Base-by-base conservation (phyloP, 208 protist species). In the Leishmania turanica region DNA sequence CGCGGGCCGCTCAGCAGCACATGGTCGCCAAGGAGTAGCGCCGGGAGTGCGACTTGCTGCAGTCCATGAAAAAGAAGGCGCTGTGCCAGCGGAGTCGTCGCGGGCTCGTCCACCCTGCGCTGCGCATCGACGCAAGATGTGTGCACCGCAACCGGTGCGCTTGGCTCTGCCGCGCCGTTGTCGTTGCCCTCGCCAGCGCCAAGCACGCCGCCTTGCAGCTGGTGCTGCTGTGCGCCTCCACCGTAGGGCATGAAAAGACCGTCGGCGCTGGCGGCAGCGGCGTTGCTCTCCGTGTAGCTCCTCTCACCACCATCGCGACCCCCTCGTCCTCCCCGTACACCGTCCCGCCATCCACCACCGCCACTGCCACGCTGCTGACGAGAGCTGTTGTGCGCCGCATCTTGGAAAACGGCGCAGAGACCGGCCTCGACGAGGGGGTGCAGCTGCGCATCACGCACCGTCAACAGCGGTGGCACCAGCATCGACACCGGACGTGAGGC, bases 11-110 rank as follows among this genome's bases (percentile, higher is more conserved):
- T 79, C 45, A 92, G 78, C 6, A 96, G 40, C 1, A 88, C 90
- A 86, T 97, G 94, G 64, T 94, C 84, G 4, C 94, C 94, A 0
- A 92, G 77, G 49, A 97, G 84, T 82, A 96, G 87, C 6, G 88
- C 81, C 0, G 91, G 84, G 51, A 97, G 76, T 0, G 88, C 88
- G 1, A 91, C 47, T 51, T 95, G 90, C 80, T 97, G 94, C 19
- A 94, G 58, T 0, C 84, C 88, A 4, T 82, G 83, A 40, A 93
- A 79, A 24, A 82, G 78, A 31, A 65, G 24, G 13, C 70, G 70
- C 21, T n/a, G 42, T 51, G 51, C 31, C n/a, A 15, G 51, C 27
- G 17, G 47, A 21, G 15, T 40, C 49, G 5, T n/a, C 17, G 72
- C 34, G 19, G 34, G 27, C 24, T 76, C 51, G 27, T 13, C 13